These are phyloP conservation scores for Glycyrrhiza uralensis DNA, from an alignment of 306 rosid species.

Conservation along the genomic window DNA sequence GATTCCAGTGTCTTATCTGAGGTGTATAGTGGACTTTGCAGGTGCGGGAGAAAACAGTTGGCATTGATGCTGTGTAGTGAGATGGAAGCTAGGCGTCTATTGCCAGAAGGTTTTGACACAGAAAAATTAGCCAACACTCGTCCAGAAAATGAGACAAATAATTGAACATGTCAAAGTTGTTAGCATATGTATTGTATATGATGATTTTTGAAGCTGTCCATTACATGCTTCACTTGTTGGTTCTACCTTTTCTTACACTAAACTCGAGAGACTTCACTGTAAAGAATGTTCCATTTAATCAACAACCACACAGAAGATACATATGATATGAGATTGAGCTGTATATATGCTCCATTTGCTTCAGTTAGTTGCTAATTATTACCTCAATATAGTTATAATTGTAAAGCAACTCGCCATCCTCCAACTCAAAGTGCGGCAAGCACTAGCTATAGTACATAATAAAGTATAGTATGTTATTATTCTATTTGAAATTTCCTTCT, in stretches of 20 bases:
- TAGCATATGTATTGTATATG: neutral
- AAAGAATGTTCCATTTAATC: slow-evolving; percentile 8
- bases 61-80: slow-evolving; percentile 43
- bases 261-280: neutral
- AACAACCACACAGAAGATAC: neutral
- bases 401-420: neutral
- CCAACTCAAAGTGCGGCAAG: neutral
- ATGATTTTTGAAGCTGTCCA: slow-evolving; percentile 14
- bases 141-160: slow-evolving; percentile 22
- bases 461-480: neutral
- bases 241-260: neutral
- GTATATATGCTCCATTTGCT: neutral
- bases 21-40: slow-evolving; percentile 50
- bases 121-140: slow-evolving; percentile 7
- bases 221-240: slow-evolving; percentile 9
- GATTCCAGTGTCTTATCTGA: slow-evolving; percentile 48
- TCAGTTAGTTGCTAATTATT: neutral
- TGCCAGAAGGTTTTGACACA: slow-evolving; percentile 47
- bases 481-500: neutral
- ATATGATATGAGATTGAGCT: neutral
- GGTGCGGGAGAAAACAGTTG: slow-evolving; percentile 39
- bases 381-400: neutral
- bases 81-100: slow-evolving; percentile 39
- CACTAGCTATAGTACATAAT: neutral
- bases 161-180: slow-evolving; percentile 21